phyloP scores from a whole-genome alignment of 139 green algal species.

The Haematococcus lacustris region DNA sequence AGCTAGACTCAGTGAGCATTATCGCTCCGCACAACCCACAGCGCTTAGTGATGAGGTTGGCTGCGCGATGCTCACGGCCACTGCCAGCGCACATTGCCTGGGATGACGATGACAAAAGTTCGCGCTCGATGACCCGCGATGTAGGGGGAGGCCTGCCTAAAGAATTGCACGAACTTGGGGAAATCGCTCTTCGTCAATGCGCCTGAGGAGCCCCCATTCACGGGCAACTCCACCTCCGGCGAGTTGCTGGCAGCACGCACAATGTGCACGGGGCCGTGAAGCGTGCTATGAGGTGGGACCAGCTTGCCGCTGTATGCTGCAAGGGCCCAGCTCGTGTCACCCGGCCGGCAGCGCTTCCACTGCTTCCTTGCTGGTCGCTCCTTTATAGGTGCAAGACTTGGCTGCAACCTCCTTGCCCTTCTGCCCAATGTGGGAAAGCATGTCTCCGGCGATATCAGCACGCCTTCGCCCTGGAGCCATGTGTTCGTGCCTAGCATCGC shows the following conservation, averaged over 20 bases:
- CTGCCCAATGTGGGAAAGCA: too few species aligned
- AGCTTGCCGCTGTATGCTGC: neutral
- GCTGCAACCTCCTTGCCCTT: too few species aligned
- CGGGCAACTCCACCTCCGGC: neutral
- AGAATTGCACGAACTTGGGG: conserved; percentile 62
- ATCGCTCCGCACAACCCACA: too few species aligned
- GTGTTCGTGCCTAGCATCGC: too few species aligned
- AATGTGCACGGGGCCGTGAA: neutral
- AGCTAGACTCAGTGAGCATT: too few species aligned
- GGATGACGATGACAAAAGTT: conserved; percentile 87
- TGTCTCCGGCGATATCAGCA: too few species aligned
- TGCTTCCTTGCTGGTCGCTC: too few species aligned
- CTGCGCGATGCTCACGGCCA: neutral
- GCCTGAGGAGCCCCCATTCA: neutral
- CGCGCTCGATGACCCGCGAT: conserved; percentile 75
- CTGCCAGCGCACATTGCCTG: conserved; percentile 61
- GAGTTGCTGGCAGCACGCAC: neutral
- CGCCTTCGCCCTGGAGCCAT: too few species aligned
- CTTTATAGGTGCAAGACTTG: too few species aligned
- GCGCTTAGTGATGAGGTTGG: too few species aligned
- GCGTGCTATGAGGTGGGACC: neutral
- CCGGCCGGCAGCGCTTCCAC: too few species aligned
- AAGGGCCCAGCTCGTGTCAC: too few species aligned
- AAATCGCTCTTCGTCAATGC: conserved; percentile 33
- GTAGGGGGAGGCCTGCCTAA: conserved; percentile 80